Evolutionary conservation across 805 yeast genomes (phyloP).

Genomic region (Wilhelminamyces savonicus): DNA sequence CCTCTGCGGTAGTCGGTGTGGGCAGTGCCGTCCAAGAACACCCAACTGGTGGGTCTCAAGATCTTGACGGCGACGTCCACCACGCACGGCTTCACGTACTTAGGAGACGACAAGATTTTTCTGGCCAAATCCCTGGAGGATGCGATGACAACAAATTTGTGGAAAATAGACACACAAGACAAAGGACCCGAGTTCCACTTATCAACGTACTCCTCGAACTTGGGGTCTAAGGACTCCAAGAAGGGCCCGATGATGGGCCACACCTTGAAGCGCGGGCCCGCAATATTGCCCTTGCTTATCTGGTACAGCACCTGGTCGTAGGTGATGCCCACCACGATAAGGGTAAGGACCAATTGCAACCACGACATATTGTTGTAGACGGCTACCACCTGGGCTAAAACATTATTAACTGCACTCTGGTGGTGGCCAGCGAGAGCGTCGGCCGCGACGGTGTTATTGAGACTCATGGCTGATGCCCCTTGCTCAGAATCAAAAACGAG

Average conservation of each 20-base stretch:
- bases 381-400: slow-evolving; percentile 7
- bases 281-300: slow-evolving; percentile 76
- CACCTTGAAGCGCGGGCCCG: slow-evolving; percentile 80
- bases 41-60: slow-evolving; percentile 96
- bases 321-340: slow-evolving; percentile 42
- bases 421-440: too few relatives aligned
- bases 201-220: slow-evolving; percentile 85
- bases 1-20: slow-evolving; percentile 91
- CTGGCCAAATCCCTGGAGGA: slow-evolving; percentile 12
- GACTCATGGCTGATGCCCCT: too few relatives aligned
- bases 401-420: too few relatives aligned
- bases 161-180: slow-evolving; percentile 96
- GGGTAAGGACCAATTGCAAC: slow-evolving; percentile 45
- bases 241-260: slow-evolving; percentile 98
- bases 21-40: slow-evolving; percentile 91
- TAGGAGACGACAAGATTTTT: slow-evolving; percentile 46
- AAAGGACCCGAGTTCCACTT: slow-evolving; percentile 95
- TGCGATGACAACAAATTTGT: slow-evolving; percentile 78
- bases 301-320: slow-evolving; percentile 80
- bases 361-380: slow-evolving; percentile 35
- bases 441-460: too few relatives aligned
- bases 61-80: slow-evolving; percentile 96
- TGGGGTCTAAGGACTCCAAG: slow-evolving; percentile 89
- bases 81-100: slow-evolving; percentile 92
- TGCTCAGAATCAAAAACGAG: too few relatives aligned